Base-by-base conservation (phyloP, 2,329 filamentous ascomycete species). In the Aspergillus sp. region DNA sequence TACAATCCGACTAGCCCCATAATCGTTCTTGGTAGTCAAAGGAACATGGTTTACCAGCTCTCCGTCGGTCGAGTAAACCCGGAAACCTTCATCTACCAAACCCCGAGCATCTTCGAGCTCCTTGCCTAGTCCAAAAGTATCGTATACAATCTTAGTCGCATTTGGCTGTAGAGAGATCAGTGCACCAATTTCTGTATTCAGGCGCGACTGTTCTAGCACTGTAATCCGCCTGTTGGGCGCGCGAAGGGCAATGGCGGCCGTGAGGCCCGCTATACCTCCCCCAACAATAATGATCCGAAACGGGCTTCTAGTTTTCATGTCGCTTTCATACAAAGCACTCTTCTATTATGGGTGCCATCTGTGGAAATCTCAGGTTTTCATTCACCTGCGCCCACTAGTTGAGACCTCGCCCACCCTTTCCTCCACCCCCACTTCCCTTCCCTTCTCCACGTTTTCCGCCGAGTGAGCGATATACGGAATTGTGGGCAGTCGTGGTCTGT, bases 271-370 rank as follows among this genome's bases (percentile, higher is more conserved):
- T 43, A 74, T 72, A 3, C 71, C 71, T 37, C 68, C 57, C 76
- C 82, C 82, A 6, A 84, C 80, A 49, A 84, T 79, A 33, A 84
- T 70, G 31, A 84, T 78, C 40, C 73, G 75, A 65, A 82, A 66
- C 4, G 56, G 46, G 19, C 58, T 56, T 23, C 23, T 39, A 9
- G 23, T 0, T 44, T 35, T 46, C 31, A 19, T 51, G 8, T 31
- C 27, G 27, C 9, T 11, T 31, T 31, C 27, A 31, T 11, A 31
- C 9, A 31, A 31, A 31, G 27, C 3, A 31, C 9, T 31, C 9
- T 31, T 31, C 27, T 31, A 11, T 11, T 4, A 11, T 31, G 9
- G 27, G 27, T 31, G 4, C 27, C 9, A 11, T 23, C 39, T 15
- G 15, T 33, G 31, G n/a, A 19, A 9, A 17, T 2, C 11, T 11